Evolutionary conservation across 257 asterid genomes (phyloP).

Genomic region (Scutellaria barbata): DNA sequence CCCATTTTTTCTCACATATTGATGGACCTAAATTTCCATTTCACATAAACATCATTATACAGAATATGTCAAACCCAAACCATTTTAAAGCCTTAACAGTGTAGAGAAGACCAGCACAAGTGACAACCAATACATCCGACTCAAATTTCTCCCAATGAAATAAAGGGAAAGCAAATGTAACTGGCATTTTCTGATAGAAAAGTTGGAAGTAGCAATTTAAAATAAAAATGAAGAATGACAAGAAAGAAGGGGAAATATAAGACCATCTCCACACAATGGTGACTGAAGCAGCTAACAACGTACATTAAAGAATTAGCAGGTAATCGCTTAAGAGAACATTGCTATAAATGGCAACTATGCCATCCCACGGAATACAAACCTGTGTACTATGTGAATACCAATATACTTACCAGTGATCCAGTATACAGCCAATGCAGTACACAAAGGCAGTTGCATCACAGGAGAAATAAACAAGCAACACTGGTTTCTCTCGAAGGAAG

Average conservation of each 20-base stretch:
- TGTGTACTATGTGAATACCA: background rate
- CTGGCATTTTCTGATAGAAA: constrained; percentile 6
- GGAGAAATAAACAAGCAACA: background rate
- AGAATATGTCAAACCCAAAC: constrained; percentile 13
- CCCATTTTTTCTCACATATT: constrained; percentile 49
- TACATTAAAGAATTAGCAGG: background rate
- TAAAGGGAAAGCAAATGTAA: background rate
- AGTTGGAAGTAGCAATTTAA: background rate
- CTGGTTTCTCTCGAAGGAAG: constrained; percentile 4
- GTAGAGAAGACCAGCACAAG: constrained; percentile 17
- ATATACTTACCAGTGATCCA: background rate
- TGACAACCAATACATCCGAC: background rate
- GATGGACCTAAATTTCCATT: constrained; percentile 45
- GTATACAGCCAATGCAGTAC: constrained; percentile 21
- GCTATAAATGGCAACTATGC: background rate
- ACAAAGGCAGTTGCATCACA: background rate
- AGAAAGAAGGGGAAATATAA: background rate
- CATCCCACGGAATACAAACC: constrained; percentile 27
- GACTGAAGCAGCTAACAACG: background rate
- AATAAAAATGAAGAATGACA: background rate
- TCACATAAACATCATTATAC: constrained; percentile 25
- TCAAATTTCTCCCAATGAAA: background rate
- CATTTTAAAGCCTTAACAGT: background rate
- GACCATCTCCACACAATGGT: constrained; percentile 10
- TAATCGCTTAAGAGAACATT: background rate